Base-by-base conservation (phyloP, 2,329 filamentous ascomycete species). In the Samsoniella hepiali region DNA sequence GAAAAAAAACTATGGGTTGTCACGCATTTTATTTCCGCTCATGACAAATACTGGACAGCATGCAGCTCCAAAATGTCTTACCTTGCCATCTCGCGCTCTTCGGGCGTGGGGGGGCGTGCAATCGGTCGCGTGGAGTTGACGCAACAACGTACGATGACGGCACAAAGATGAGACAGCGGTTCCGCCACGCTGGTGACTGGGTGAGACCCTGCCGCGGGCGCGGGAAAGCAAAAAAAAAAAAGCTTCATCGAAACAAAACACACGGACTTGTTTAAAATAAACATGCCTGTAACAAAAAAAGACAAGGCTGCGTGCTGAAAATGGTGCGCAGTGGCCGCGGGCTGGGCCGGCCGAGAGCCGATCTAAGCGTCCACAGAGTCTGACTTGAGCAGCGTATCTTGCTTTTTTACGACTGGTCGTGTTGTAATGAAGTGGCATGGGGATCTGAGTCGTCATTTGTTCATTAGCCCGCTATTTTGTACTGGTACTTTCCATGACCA, bases 31-130 rank as follows among this genome's bases (percentile, higher is more conserved):
- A 5, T 31, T 32, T 56, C 53, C 27, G 53, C 15, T 3, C 38
- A 29, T 56, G 53, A 56, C 53, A 56, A 42, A 56, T 56, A 29
- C 53, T 56, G 53, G 10, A n/a, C 11, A 54, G 8, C n/a, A 17
- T 42, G 53, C 36, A 42, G 9, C 36, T 36, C 15, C 22, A 22
- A 27, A 42, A 40, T 56, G 53, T 56, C 53, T 56, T 32, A 22
- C n/a, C 10, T 31, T n/a, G 2, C 22, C 10, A 6, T 17, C 15
- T 31, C 38, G n/a, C 49, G 5, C 49, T 22, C 22, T n/a, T 17
- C 15, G 32, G 22, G 22, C 15, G 17, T 3, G 29, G 13, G 45
- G 8, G 50, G 53, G 11, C 13, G 36, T 42, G 38, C 22, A 27
- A 54, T 42, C 42, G 36, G 22, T 42, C 36, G 53, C 36, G 53